Conservation (phyloP, 1,284 basidiomycete genomes). For the Malassezia restricta region DNA sequence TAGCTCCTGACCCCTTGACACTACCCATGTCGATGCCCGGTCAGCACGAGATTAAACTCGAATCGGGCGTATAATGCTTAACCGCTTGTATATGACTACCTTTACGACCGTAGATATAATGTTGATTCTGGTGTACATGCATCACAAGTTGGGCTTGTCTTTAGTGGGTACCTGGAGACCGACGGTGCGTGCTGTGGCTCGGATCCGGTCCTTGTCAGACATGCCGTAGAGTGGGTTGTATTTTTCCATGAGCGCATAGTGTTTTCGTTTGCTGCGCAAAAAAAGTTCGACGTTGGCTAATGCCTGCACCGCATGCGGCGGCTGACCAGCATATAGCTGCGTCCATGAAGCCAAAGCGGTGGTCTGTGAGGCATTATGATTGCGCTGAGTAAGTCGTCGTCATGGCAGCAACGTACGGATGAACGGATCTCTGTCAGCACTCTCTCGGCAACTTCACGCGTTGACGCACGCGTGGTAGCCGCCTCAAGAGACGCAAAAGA, state of each 20-base stretch:
- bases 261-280: conserved; percentile 12
- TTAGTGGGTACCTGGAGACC: conserved; percentile 52
- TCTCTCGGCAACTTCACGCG: conserved; percentile 3
- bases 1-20: not conserved
- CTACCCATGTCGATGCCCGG: not conserved
- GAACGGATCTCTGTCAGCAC: conserved; percentile 1
- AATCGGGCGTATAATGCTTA: not conserved
- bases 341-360: not conserved
- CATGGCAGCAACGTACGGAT: conserved; percentile 7
- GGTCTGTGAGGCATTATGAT: not conserved
- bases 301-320: not conserved
- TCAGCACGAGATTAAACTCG: not conserved
- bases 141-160: not conserved
- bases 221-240: conserved; percentile 76
- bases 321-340: not conserved
- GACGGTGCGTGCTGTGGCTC: conserved; percentile 71
- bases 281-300: conserved; percentile 9
- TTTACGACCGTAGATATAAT: not conserved
- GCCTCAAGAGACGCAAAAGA: conserved; percentile 9
- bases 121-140: not conserved
- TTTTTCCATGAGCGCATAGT: conserved; percentile 40
- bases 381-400: not conserved
- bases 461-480: conserved; percentile 4
- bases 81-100: not conserved
- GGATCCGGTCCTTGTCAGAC: conserved; percentile 63